Evolutionary conservation across 345 rosid genomes (phyloP).

Genomic region (Lumnitzera racemosa): DNA sequence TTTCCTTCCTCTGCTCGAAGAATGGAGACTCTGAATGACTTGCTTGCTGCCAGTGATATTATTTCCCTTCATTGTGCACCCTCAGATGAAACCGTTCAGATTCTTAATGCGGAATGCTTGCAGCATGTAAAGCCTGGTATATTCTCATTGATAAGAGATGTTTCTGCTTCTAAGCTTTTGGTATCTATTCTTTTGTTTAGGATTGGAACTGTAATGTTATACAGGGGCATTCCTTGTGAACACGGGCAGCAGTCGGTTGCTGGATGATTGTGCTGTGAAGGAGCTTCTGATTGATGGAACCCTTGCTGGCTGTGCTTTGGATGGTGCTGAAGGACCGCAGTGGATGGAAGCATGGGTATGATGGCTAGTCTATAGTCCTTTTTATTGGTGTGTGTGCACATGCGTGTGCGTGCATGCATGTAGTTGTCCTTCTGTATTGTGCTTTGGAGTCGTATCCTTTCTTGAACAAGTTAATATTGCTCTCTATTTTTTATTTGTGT

Average conservation of each 20-base stretch:
- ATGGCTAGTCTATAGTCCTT: conserved; percentile 10
- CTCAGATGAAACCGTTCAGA: conserved; percentile 88
- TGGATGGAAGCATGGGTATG: conserved; percentile 99
- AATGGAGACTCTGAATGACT: conserved; percentile 96
- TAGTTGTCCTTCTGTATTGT: too few species aligned
- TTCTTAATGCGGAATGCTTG: conserved; percentile 87
- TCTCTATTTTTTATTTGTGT: too few species aligned
- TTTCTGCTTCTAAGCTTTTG: not conserved
- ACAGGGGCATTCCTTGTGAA: conserved; percentile 97
- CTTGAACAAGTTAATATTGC: too few species aligned
- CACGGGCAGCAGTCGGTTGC: conserved; percentile 89
- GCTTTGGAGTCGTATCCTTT: too few species aligned
- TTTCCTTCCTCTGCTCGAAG: conserved; percentile 94
- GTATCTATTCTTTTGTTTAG: conserved; percentile 7
- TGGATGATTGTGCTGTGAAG: conserved; percentile 92
- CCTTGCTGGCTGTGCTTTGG: conserved; percentile 94
- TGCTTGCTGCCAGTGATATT: conserved; percentile 91
- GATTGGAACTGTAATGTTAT: not conserved
- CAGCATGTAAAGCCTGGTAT: conserved; percentile 95
- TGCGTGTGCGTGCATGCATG: not conserved
- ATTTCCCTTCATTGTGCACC: conserved; percentile 88
- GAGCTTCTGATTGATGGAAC: conserved; percentile 92
- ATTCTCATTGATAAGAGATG: not conserved
- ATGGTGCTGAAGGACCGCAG: conserved; percentile 98
- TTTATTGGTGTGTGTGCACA: not conserved